A percentile compares a stretch with the other conserved stretches of the same genome.
phyloP scores from a whole-genome alignment of 2,329 filamentous ascomycete genomes.

The Metarhizium brunneum region DNA sequence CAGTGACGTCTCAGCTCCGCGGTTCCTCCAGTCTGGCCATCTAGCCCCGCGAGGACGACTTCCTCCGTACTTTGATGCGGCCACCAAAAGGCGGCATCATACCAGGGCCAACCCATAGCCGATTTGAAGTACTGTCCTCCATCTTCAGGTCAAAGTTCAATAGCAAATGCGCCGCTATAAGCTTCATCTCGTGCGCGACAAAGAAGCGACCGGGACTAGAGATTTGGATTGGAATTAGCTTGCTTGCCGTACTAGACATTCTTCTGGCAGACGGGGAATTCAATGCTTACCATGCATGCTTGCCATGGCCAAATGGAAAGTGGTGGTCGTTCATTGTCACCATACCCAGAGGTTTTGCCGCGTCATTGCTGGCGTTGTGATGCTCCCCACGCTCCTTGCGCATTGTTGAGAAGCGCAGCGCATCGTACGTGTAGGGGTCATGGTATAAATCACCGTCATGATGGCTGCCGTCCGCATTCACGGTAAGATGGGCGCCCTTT shows the following conservation, averaged over 20 bases:
- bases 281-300: conserved; percentile 33
- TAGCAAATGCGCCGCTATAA: conserved; percentile 40
- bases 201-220: conserved; percentile 44
- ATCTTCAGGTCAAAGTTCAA: conserved; percentile 43
- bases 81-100: background rate
- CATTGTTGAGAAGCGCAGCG: conserved; percentile 37
- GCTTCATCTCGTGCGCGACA: conserved; percentile 45
- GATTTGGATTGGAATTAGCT: background rate
- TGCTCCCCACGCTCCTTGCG: conserved; percentile 27
- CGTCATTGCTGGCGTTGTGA: conserved; percentile 14
- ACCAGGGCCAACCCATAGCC: background rate
- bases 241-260: too few relatives aligned
- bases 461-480: conserved; percentile 35
- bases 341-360: conserved; percentile 32
- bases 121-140: background rate
- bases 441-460: conserved; percentile 36
- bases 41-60: background rate
- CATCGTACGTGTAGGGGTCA: conserved; percentile 33
- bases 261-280: background rate
- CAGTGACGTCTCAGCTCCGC: too few relatives aligned
- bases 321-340: conserved; percentile 42
- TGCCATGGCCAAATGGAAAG: conserved; percentile 47
- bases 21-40: too few relatives aligned
- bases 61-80: background rate
- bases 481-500: conserved; percentile 30